Evolutionary conservation across 257 asterid species (phyloP), one percentile per base, ranked within the genome.

Genomic region (Fraxinus anomala): DNA sequence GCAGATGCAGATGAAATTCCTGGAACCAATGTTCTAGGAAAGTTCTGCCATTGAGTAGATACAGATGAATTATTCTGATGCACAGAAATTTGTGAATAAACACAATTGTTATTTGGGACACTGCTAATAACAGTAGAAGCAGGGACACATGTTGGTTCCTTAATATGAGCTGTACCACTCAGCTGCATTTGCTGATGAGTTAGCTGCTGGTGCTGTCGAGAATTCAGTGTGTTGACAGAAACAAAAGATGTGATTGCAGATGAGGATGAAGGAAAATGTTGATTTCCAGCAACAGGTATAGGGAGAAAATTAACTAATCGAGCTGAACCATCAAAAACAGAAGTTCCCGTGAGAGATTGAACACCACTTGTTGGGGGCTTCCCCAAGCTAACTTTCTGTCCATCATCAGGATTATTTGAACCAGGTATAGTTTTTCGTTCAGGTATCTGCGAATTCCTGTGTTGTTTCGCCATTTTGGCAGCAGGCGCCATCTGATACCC

Each of bases 141-240:
- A 67, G 74, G 73, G n/a, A 76, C 34, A 72, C 30, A 59, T 24
- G 70, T 63, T 72, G 86, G 74, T 1, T 70, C 76, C 76, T 77
- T 77, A 0, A 70, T 74, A 74, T 82, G 84, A 66, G 40, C 40
- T 36, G 40, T 36, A 36, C 87, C 85, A 11, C 70, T 39, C 67
- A 76, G 73, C 54, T 75, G 87, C 81, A 77, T 74, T 77, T 85
- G 90, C 39, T 82, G 85, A 80, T 77, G 91, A 56, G 73, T 76
- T 72, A 80, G 34, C 74, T 83, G 83, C 75, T 78, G 86, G n/a
- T 70, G 74, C 67, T 51, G 75, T 36, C 77, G 87, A 49, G 77
- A 77, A 63, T 69, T 81, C 23, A 85, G 77, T 17, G 68, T 30
- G 73, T 56, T 26, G 47, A 44, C 75, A 5, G 83, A 72, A 47